Base-by-base conservation (phyloP, 2,329 filamentous ascomycete genomes). In the Cordyceps fumosorosea region DNA sequence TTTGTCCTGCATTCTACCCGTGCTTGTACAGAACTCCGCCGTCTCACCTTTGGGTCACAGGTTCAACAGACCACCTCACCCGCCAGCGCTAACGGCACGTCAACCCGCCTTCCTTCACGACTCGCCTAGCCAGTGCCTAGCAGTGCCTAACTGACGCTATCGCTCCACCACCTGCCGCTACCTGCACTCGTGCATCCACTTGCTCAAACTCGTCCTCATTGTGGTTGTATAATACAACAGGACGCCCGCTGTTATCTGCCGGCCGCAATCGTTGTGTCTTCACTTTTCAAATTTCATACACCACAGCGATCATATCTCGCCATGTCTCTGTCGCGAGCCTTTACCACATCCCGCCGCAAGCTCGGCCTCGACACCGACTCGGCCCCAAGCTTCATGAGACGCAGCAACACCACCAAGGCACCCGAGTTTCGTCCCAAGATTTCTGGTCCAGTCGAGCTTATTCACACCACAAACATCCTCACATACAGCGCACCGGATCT, bases 401-500 rank as follows among this genome's bases (percentile, higher is more conserved):
- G 81, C 68, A 83, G 78, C 74, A 80, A 79, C 69, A 80, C 80
- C 50, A 76, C 76, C 69, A 83, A 81, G 72, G 79, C 69, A 66
- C 74, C 51, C 66, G 58, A 61, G 14, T 44, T 86, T 67, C 84
- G 88, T 63, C 75, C 82, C 72, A 88, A 92, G 78, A 99, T 99
- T 72, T 99, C 95, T 1, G 85, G 83, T 3, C 95, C 95, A 0
- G 83, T 96, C 59, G 88, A 92, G 75, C 83, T 99, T 65, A 81
- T 97, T 55, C 96, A 95, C 64, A 96, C 93, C 5, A 98, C 95
- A 68, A 99, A 98, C 76, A 91, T 96, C 84, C 87, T 97, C 60
- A 92, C 91, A 8, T 96, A 96, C 82, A 93, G 93, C 72, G 93
- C 95, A 11, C 93, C 93, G 56, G 89, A 97, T 72, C 87, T 97